These are phyloP conservation scores for Cymodocea nodosa DNA, from an alignment of 116 monocot genomes.

Conservation along the genomic window DNA sequence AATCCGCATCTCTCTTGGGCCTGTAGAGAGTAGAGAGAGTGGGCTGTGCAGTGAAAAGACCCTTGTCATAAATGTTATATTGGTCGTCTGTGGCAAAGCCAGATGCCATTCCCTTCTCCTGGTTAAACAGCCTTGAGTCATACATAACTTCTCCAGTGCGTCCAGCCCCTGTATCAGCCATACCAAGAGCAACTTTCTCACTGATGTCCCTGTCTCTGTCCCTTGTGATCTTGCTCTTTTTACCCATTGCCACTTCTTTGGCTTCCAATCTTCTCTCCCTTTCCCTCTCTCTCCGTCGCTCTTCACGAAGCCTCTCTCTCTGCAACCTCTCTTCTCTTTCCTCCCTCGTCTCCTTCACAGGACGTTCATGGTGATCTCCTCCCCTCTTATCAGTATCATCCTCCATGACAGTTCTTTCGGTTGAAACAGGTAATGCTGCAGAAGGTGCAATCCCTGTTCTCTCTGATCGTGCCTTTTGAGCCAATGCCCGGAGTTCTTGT, in stretches of 20 bases:
- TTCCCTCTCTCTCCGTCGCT: conserved; percentile 86
- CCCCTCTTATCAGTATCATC: conserved; percentile 18
- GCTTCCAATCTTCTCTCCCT: conserved; percentile 89
- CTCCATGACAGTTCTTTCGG: conserved; percentile 19
- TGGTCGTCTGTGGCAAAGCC: conserved; percentile 90
- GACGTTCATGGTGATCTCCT: conserved; percentile 25
- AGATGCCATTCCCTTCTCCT: conserved; percentile 97
- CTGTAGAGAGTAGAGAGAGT: conserved; percentile 87
- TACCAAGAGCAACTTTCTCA: conserved; percentile 96
- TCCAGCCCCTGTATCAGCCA: conserved; percentile 72
- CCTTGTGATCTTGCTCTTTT: conserved; percentile 90
- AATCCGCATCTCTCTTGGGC: conserved; percentile 79
- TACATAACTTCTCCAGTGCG: conserved; percentile 81
- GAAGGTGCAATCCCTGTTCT: conserved; percentile 73
- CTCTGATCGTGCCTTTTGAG: conserved; percentile 80
- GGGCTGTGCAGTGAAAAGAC: conserved; percentile 80
- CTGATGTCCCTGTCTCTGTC: conserved; percentile 93
- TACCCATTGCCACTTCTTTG: conserved; percentile 73
- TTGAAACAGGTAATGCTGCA: conserved; percentile 17
- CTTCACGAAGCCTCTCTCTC: conserved; percentile 85
- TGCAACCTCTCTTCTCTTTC: conserved; percentile 74
- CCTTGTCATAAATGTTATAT: conserved; percentile 92
- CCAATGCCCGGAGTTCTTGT: conserved; percentile 77
- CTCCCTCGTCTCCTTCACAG: conserved; percentile 55
- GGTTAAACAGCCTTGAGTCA: conserved; percentile 90